phyloP scores from a whole-genome alignment of 1,139 yeast species.

The Yamadazyma triangularis region DNA sequence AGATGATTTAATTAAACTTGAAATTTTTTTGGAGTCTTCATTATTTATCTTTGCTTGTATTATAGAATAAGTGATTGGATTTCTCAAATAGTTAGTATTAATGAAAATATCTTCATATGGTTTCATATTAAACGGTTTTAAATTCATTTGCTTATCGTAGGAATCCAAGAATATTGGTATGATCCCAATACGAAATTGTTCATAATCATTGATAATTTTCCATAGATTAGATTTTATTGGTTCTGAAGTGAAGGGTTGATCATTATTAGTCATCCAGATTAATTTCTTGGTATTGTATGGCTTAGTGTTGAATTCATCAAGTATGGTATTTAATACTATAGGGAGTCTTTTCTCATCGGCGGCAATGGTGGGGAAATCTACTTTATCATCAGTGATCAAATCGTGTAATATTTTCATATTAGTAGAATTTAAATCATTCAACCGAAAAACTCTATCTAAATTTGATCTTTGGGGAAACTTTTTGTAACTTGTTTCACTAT shows the following conservation, averaged over 20 bases:
- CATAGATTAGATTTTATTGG: constrained; percentile 40
- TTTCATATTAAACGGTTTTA: constrained; percentile 40
- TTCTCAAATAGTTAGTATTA: constrained; percentile 33
- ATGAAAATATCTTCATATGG: constrained; percentile 55
- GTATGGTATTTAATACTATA: constrained; percentile 25
- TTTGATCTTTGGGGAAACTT: constrained; percentile 27
- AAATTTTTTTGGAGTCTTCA: constrained; percentile 25
- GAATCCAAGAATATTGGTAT: constrained; percentile 60
- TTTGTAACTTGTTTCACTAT: constrained; percentile 29
- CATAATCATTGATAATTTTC: constrained; percentile 57
- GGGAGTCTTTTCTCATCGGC: constrained; percentile 30
- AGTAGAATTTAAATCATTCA: constrained; percentile 33
- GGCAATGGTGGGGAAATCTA: constrained; percentile 21
- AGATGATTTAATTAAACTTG: constrained; percentile 22
- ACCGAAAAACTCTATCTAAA: constrained; percentile 26
- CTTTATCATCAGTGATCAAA: constrained; percentile 24
- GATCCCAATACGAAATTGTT: constrained; percentile 47
- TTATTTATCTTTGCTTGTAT: background rate
- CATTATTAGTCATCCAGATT: constrained; percentile 42
- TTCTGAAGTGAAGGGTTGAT: constrained; percentile 25
- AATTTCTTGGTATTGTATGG: constrained; percentile 34
- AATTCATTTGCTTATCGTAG: constrained; percentile 7
- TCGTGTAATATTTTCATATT: constrained; percentile 39
- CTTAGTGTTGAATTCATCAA: constrained; percentile 28
- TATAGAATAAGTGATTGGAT: constrained; percentile 33